phyloP scores from a whole-genome alignment of 768 basidiomycete genomes.

The Suillus cothurnatus region DNA sequence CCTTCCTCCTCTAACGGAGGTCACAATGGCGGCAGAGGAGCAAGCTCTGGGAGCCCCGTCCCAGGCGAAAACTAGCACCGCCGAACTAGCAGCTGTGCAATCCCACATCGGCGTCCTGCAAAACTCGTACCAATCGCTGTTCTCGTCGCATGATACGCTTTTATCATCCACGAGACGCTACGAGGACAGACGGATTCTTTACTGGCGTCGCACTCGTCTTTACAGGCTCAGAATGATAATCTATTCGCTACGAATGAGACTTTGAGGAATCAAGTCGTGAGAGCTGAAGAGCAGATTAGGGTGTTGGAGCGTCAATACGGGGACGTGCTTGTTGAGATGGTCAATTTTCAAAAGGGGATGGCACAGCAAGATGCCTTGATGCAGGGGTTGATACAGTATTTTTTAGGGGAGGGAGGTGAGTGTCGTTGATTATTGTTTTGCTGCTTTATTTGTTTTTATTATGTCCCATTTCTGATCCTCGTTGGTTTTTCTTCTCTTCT shows the following conservation, averaged over 20 bases:
- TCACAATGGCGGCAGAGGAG: neutral
- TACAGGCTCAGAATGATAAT: slow-evolving; percentile 32
- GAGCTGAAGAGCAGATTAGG: slow-evolving; percentile 54
- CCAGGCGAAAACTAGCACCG: slow-evolving; percentile 6
- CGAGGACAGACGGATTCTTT: slow-evolving; percentile 38
- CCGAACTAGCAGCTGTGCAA: slow-evolving; percentile 27
- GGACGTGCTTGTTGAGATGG: slow-evolving; percentile 70
- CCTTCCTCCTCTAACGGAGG: slow-evolving; percentile 24
- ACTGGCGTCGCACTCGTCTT: slow-evolving; percentile 29
- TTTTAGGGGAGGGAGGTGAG: slow-evolving; percentile 70
- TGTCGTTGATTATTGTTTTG: slow-evolving; percentile 32
- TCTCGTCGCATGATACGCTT: slow-evolving; percentile 31
- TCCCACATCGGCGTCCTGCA: slow-evolving; percentile 35
- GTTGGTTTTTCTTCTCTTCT: slow-evolving; percentile 4
- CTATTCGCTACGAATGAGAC: slow-evolving; percentile 28
- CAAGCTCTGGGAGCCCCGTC: slow-evolving; percentile 11
- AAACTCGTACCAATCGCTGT: slow-evolving; percentile 28
- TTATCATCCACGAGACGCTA: slow-evolving; percentile 34
- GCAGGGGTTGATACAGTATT: slow-evolving; percentile 81
- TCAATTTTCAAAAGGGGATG: slow-evolving; percentile 71
- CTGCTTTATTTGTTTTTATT: neutral
- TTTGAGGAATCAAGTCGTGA: slow-evolving; percentile 31
- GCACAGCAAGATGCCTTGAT: slow-evolving; percentile 85
- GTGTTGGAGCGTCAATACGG: slow-evolving; percentile 67
- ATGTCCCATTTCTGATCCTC: neutral